Conservation (phyloP, 371 early-diverging fungal species). For the Mucor piriformis region DNA sequence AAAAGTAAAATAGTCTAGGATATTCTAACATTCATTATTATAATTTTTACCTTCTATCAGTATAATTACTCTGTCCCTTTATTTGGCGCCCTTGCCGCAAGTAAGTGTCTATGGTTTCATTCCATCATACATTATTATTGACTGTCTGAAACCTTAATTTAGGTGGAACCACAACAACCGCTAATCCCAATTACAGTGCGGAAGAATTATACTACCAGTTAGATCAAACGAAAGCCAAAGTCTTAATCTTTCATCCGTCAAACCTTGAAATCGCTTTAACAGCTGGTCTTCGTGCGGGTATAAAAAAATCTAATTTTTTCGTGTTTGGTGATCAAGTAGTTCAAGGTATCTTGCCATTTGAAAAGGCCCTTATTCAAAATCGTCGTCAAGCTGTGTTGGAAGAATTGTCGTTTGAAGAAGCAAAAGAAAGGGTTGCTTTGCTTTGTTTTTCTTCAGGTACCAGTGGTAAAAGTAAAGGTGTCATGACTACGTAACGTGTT, state of each 20-base stretch:
- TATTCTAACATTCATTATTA: neutral
- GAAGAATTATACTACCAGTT: neutral
- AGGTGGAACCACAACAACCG: neutral
- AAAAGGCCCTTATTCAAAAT: neutral
- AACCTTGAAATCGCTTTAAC: neutral
- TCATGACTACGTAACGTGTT: conserved; percentile 64
- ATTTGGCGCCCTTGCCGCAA: neutral
- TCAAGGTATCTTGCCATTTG: conserved; percentile 6
- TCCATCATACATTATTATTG: neutral
- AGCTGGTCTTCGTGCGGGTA: neutral
- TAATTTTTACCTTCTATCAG: neutral
- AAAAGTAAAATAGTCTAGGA: neutral
- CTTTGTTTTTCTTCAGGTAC: conserved; percentile 85
- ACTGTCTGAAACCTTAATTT: neutral
- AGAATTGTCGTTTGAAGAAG: neutral
- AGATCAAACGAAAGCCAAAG: neutral
- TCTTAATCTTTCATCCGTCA: neutral
- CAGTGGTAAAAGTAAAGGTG: conserved; percentile 81
- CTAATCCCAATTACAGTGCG: neutral
- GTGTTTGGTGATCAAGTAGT: conserved; percentile 22
- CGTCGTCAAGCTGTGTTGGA: neutral
- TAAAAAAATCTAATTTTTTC: conserved; percentile 9
- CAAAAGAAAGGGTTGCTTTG: conserved; percentile 49
- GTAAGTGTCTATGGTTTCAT: neutral
- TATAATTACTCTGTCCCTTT: neutral